Evolutionary conservation across 805 yeast genomes (phyloP), one percentile per base, ranked within the genome.

Genomic region (Myxozyma monticola): DNA sequence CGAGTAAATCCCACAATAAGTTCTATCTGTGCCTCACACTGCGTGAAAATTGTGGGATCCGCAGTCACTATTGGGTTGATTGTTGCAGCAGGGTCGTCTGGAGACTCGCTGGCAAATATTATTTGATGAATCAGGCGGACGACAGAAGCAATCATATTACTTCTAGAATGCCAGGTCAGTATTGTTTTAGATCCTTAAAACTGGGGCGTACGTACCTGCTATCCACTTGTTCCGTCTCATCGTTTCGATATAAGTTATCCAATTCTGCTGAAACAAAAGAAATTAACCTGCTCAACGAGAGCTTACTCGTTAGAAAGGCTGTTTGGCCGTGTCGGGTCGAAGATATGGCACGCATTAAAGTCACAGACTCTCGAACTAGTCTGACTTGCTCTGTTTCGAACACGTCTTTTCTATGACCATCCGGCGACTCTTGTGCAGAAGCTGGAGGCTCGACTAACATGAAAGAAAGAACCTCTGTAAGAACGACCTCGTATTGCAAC

Each of bases 1-100:
- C 66, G 39, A 1, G 68, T 60, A 34, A 65, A 45, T 1, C 59
- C 54, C 3, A 64, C 62, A 8, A 63, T 49, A 33, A 53, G 42
- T 30, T 62, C 64, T 29, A 59, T 57, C 18, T 45, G 47, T 18
- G 50, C 52, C 4, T 47, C 49, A 15, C 50, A 53, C 7, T 48
- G 45, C 5, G 17, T n/a, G 12, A 38, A 31, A 42, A 50, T 24
- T 20, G 20, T 22, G 33, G 28, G 15, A 39, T 28, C 15, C 52
- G 43, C 29, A 25, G 39, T n/a, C 36, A n/a, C 25, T n/a, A 17
- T 9, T 9, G 30, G 18, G 15, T 29, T 25, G 29, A 26, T 22
- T 21, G 29, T 17, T 33, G 17, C 10, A 54, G 24, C 17, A 47
- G 28, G 14, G 44, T 51, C 15, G 49, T 46, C 33, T 30, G 43